Evolutionary conservation across 176 grass and related monocot genomes (phyloP).

Genomic region (Bonia amplexicaulis): DNA sequence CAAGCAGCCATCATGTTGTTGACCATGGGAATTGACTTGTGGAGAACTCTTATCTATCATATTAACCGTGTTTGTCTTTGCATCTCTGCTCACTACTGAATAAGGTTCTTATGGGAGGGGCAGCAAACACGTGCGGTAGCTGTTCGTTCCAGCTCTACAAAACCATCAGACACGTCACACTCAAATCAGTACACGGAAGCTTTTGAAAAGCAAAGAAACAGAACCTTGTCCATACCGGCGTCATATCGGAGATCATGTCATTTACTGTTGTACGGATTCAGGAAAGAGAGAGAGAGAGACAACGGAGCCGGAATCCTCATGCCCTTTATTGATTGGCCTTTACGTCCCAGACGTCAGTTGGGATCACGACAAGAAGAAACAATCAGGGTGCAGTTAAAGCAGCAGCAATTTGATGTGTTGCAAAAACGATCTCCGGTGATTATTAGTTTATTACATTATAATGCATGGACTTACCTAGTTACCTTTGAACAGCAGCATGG

Average conservation of each 20-base stretch:
- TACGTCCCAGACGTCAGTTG: background rate
- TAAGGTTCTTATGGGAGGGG: slow-evolving; percentile 16
- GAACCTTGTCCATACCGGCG: slow-evolving; percentile 24
- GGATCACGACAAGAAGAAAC: slow-evolving; percentile 17
- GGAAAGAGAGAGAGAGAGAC: background rate
- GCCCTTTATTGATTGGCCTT: background rate
- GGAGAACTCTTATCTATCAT: slow-evolving; percentile 33
- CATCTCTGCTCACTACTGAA: slow-evolving; percentile 14
- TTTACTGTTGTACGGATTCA: background rate
- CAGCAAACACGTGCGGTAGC: slow-evolving; percentile 15
- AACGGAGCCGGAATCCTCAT: background rate
- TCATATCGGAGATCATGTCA: slow-evolving; percentile 36
- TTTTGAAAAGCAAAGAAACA: slow-evolving; percentile 19
- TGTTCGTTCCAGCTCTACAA: slow-evolving; percentile 29
- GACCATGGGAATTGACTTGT: slow-evolving; percentile 20
- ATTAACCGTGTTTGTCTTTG: slow-evolving; percentile 30
- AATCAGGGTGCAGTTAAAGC: slow-evolving; percentile 4
- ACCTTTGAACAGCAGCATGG: background rate
- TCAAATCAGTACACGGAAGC: background rate
- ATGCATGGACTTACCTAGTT: slow-evolving; percentile 3
- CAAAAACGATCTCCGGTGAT: background rate
- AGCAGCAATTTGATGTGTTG: slow-evolving; percentile 20
- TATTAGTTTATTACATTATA: background rate
- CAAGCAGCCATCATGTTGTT: slow-evolving; percentile 25
- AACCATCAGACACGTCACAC: slow-evolving; percentile 14